Percentiles rank a stretch among this genome's conserved stretches.
Conservation (phyloP, 169 alveolate genomes). For the Cryptosporidium ubiquitum region DNA sequence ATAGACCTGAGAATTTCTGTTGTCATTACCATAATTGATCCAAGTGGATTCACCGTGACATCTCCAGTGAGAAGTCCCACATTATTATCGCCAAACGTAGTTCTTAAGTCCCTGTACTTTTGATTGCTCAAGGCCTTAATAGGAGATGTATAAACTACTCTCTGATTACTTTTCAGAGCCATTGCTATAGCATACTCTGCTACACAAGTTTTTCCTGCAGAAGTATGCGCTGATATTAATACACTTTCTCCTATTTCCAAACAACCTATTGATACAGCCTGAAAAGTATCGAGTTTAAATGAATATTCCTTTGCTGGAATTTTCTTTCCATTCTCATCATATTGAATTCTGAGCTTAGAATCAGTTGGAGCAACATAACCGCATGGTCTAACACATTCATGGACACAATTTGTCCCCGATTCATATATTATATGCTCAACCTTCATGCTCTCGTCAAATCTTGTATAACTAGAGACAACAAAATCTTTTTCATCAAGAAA, state of each 20-base stretch:
- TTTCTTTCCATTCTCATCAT: constrained; percentile 70
- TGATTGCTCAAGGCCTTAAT: constrained; percentile 98
- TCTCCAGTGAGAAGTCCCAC: constrained; percentile 99
- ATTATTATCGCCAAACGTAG: constrained; percentile 92
- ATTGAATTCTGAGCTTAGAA: constrained; percentile 36
- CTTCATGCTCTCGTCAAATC: constrained; percentile 46
- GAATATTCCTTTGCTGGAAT: constrained; percentile 90
- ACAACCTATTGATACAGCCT: constrained; percentile 93
- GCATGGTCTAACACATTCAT: constrained; percentile 68
- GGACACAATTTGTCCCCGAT: constrained; percentile 69
- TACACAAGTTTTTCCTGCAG: constrained; percentile 99
- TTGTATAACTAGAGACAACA: neutral
- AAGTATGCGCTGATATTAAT: constrained; percentile 99
- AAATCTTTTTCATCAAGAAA: neutral
- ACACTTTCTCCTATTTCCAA: constrained; percentile 96
- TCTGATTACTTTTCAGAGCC: constrained; percentile 94
- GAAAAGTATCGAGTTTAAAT: constrained; percentile 95
- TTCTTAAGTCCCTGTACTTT: constrained; percentile 97
- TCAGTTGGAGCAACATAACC: constrained; percentile 72
- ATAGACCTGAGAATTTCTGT: constrained; percentile 97
- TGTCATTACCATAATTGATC: constrained; percentile 99
- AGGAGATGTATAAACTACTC: constrained; percentile 99
- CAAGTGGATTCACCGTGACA: constrained; percentile 96
- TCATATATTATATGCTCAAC: constrained; percentile 60
- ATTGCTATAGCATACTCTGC: constrained; percentile 99